Evolutionary conservation across 2,329 filamentous ascomycete species (phyloP).

Genomic region (Coniosporium uncinatum): DNA sequence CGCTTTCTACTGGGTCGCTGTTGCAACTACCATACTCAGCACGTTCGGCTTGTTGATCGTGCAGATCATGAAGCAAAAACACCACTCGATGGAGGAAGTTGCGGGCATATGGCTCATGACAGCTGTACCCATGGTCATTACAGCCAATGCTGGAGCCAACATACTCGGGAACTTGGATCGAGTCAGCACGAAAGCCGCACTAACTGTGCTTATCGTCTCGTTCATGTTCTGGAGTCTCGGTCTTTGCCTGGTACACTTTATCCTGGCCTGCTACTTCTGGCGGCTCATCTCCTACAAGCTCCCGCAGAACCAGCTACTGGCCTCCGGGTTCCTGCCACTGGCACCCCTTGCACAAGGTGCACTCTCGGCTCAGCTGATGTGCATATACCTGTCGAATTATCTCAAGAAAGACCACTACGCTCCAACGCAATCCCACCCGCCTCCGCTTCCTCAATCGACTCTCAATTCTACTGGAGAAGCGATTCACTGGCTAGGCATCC

Average conservation of each 20-base stretch:
- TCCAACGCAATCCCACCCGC: not conserved
- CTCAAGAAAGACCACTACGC: not conserved
- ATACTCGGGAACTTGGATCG: not conserved
- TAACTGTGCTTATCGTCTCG: not conserved
- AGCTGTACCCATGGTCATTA: not conserved
- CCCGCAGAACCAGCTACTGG: not conserved
- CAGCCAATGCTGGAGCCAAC: not conserved
- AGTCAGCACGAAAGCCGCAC: not conserved
- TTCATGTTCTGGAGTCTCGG: not conserved
- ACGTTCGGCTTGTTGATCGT: slow-evolving; percentile 5
- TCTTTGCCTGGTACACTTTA: not conserved
- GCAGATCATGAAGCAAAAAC: not conserved
- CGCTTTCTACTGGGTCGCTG: slow-evolving; percentile 14
- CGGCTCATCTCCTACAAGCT: not conserved
- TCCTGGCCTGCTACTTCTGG: not conserved
- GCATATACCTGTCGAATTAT: not conserved
- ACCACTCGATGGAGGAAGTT: not conserved
- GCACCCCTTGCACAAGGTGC: not conserved
- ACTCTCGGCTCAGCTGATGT: not conserved
- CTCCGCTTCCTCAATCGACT: not conserved
- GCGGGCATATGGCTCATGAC: not conserved
- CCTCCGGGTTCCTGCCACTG: not conserved
- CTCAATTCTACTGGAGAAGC: slow-evolving; percentile 4
- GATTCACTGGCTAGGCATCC: slow-evolving; percentile 15
- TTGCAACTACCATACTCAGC: slow-evolving; percentile 9